These are phyloP conservation scores for Phytomonas serpens DNA, from an alignment of 208 protist genomes.

Conservation along the genomic window DNA sequence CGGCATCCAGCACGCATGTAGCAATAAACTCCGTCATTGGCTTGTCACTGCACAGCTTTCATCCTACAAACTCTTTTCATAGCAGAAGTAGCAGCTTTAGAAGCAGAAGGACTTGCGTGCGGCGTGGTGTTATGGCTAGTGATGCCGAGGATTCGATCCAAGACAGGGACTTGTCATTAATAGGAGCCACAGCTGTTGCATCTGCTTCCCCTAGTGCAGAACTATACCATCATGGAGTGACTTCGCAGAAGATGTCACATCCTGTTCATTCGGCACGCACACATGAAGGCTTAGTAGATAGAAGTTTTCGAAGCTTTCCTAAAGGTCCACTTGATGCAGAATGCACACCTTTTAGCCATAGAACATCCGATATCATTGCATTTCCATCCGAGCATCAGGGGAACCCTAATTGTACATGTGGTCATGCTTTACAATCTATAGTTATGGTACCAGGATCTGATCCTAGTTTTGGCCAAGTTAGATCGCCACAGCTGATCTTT, in stretches of 20 bases:
- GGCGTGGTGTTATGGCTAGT: neutral
- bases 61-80: neutral
- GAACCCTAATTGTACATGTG: neutral
- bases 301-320: neutral
- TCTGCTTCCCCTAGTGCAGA: neutral
- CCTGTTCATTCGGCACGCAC: neutral
- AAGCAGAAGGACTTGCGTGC: neutral
- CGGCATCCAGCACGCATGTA: neutral
- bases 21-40: neutral
- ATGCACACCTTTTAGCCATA: neutral
- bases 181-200: neutral
- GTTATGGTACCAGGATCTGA: conserved; percentile 1
- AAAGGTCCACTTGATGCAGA: neutral
- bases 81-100: neutral
- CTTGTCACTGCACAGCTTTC: neutral
- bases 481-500: neutral
- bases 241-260: neutral
- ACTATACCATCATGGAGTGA: neutral
- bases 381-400: neutral
- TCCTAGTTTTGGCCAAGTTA: neutral
- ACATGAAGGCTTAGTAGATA: neutral
- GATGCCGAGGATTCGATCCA: neutral
- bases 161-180: neutral
- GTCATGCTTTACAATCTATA: neutral
- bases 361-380: neutral